These are phyloP conservation scores for Astrothelium subdiscretum DNA, from an alignment of 495 filamentous ascomycete species.

Conservation along the genomic window DNA sequence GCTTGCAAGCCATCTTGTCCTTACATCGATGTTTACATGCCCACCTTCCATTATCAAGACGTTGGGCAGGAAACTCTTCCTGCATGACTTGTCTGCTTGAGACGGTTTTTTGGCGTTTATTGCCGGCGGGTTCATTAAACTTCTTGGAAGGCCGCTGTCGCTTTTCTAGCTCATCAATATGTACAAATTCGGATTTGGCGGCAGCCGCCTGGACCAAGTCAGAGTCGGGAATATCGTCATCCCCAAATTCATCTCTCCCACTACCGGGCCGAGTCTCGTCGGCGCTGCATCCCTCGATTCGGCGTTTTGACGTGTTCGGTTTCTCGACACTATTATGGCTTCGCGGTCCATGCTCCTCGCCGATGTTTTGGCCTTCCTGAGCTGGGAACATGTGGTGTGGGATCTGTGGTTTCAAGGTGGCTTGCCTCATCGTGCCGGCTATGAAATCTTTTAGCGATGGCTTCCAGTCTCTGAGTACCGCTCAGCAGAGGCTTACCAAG, in stretches of 20 bases:
- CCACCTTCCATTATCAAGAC: slow-evolving; percentile 74
- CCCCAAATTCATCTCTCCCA: slow-evolving; percentile 40
- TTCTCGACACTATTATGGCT: background rate
- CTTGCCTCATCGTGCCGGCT: slow-evolving; percentile 64
- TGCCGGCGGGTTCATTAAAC: slow-evolving; percentile 7
- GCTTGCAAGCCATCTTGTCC: slow-evolving; percentile 65
- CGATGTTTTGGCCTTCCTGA: slow-evolving; percentile 17
- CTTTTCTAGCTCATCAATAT: slow-evolving; percentile 36
- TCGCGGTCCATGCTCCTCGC: slow-evolving; percentile 5
- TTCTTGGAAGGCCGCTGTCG: background rate
- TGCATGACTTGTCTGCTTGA: slow-evolving; percentile 3
- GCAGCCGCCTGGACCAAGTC: slow-evolving; percentile 37
- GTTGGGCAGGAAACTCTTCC: slow-evolving; percentile 34
- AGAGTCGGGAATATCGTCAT: slow-evolving; percentile 43
- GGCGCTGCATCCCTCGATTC: slow-evolving; percentile 1
- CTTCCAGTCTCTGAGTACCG: background rate
- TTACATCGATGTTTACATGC: slow-evolving; percentile 78
- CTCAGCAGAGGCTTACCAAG: slow-evolving; percentile 44
- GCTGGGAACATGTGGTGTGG: slow-evolving; percentile 42
- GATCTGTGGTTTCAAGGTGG: slow-evolving; percentile 51
- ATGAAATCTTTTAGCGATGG: slow-evolving; percentile 1
- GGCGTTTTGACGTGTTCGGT: slow-evolving; percentile 14
- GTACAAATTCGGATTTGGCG: slow-evolving; percentile 30
- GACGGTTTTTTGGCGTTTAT: slow-evolving; percentile 8
- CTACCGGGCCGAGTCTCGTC: background rate